Conservation (phyloP, 208 protist species). For the Leishmania braziliensis region DNA sequence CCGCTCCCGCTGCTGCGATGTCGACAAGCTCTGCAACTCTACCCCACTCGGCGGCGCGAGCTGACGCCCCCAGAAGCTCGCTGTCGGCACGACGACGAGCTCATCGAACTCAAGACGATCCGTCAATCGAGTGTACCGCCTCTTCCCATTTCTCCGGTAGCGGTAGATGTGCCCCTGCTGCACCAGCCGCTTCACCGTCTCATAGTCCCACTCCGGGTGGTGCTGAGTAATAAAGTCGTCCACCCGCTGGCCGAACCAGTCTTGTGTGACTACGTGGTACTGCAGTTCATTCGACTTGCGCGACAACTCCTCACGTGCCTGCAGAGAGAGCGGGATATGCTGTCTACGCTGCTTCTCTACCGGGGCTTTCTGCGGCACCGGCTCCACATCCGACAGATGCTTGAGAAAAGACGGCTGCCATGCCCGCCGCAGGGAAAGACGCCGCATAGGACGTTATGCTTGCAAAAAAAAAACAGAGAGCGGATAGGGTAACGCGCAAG, state of each 20-base stretch:
- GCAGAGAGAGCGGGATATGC: slow-evolving; percentile 70
- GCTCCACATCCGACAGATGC: slow-evolving; percentile 41
- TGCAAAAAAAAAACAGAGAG: background rate
- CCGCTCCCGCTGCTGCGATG: slow-evolving; percentile 1
- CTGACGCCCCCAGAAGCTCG: slow-evolving; percentile 58
- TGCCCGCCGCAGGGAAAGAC: slow-evolving; percentile 15
- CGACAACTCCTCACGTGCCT: slow-evolving; percentile 63
- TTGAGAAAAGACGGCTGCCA: slow-evolving; percentile 52
- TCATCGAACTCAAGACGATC: slow-evolving; percentile 91
- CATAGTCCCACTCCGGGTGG: slow-evolving; percentile 87
- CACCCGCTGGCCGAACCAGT: slow-evolving; percentile 89
- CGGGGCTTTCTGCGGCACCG: slow-evolving; percentile 14
- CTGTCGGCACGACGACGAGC: slow-evolving; percentile 83
- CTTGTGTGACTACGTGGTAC: slow-evolving; percentile 88
- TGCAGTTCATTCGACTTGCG: slow-evolving; percentile 58
- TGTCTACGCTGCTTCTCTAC: slow-evolving; percentile 59
- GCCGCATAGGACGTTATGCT: slow-evolving; percentile 12
- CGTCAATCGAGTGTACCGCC: slow-evolving; percentile 79
- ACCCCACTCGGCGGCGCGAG: slow-evolving; percentile 60
- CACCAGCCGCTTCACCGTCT: slow-evolving; percentile 78
- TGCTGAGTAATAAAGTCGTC: slow-evolving; percentile 85
- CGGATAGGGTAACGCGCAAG: background rate
- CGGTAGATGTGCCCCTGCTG: slow-evolving; percentile 90
- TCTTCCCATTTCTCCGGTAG: slow-evolving; percentile 89
- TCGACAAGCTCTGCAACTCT: slow-evolving; percentile 12